Percentiles rank a stretch among this genome's conserved stretches.
Conservation (phyloP, 306 rosid species). For the Senna siamea region DNA sequence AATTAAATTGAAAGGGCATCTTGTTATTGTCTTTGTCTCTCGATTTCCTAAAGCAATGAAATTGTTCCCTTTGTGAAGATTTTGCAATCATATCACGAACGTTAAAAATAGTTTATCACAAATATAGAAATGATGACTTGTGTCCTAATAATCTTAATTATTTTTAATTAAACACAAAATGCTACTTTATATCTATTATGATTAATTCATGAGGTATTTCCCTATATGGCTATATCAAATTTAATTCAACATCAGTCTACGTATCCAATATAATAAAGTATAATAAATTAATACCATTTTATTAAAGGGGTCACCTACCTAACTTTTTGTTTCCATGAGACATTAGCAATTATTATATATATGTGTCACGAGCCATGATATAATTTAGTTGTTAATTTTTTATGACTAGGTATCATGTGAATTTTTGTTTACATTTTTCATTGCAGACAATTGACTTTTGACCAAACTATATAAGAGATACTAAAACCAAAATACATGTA, state of each 20-base stretch:
- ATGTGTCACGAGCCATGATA: neutral
- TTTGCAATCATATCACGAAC: neutral
- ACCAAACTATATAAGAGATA: neutral
- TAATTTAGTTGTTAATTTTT: neutral
- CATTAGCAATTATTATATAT: neutral
- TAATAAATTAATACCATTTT: too few species aligned
- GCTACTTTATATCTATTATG: neutral
- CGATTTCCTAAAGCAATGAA: neutral
- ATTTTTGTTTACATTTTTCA: too few species aligned
- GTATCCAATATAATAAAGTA: neutral
- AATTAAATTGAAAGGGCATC: neutral
- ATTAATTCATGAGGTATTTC: neutral
- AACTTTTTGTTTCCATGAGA: neutral
- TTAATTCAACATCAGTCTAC: neutral
- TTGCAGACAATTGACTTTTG: neutral
- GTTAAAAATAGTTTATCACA: constrained; percentile 11
- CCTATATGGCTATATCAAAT: neutral
- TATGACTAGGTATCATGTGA: neutral
- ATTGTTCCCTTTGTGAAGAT: constrained; percentile 9
- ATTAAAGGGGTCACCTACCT: neutral
- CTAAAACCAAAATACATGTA: neutral
- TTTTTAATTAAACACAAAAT: neutral
- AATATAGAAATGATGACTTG: constrained; percentile 6
- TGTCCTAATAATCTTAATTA: neutral
- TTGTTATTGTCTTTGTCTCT: neutral